Evolutionary conservation across 1,139 yeast genomes (phyloP).

Genomic region (Candida mesenterica): DNA sequence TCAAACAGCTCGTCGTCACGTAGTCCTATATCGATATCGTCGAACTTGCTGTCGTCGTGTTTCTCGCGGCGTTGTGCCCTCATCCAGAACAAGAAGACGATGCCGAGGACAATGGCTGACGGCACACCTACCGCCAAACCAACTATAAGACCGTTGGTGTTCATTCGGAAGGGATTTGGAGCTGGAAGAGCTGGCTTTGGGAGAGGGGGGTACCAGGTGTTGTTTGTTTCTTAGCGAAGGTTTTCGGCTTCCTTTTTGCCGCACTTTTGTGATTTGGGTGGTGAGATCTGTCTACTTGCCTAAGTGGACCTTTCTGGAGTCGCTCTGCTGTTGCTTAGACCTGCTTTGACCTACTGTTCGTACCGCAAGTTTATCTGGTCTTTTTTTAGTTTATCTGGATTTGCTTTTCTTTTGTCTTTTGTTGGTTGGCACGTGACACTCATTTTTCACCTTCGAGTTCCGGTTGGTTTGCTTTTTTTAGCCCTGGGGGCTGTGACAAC

Average conservation of each 20-base stretch:
- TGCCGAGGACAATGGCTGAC: slow-evolving; percentile 23
- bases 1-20: slow-evolving; percentile 39
- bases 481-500: too few species aligned
- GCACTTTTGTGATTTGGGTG: background rate
- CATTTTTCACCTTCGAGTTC: too few species aligned
- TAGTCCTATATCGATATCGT: slow-evolving; percentile 37
- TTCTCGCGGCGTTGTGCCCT: slow-evolving; percentile 28
- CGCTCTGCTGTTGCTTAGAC: too few species aligned
- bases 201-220: slow-evolving; percentile 1
- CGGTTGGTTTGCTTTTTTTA: too few species aligned
- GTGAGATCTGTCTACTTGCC: too few species aligned
- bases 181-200: background rate
- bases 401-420: too few species aligned
- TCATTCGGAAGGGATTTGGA: slow-evolving; percentile 3
- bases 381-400: too few species aligned
- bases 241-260: slow-evolving; percentile 1
- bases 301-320: too few species aligned
- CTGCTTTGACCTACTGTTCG: too few species aligned
- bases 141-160: slow-evolving; percentile 27
- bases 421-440: too few species aligned
- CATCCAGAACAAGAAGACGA: slow-evolving; percentile 23
- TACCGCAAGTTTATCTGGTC: too few species aligned
- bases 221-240: slow-evolving; percentile 5
- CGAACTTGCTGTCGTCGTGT: slow-evolving; percentile 28
- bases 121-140: slow-evolving; percentile 48